Evolutionary conservation across 73 alveolate species (phyloP), one percentile per base, ranked within the genome.

Genomic region (Paramecium primaurelia): DNA sequence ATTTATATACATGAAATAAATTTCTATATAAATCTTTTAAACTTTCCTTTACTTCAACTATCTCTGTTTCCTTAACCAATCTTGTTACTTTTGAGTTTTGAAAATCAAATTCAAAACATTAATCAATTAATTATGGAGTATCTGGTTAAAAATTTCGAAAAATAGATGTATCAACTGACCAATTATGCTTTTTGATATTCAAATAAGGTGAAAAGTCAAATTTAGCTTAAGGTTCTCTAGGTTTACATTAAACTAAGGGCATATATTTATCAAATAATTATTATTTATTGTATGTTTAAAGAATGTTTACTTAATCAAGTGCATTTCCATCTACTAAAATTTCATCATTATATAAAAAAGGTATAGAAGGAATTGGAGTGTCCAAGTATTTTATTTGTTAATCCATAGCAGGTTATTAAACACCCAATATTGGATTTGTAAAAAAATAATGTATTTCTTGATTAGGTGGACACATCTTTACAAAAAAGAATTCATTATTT

Each of bases 391-490:
- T 49, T 9, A 80, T 80, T 4, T 30, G 51, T 80, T 80, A 80
- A 49, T 80, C 91, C 58, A 25, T 11, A 25, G 91, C 91, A 25
- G 51, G 44, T 32, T 34, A 25, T 80, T 45, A 49, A 25, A 80
- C 58, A 32, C 91, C 91, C 20, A 80, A 45, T 25, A 80, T 80
- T 2, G 91, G 91, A 80, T 80, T 80, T 25, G 91, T 45, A 28
- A 95, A 95, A 32, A 95, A 96, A 86, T 93, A 96, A 22, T 91
- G 88, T 58, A 86, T 94, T 20, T 92, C 77, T 5, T 34, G 36
- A 8, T 95, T 94, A 0, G 99, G 97, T 38, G 99, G 99, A 71
- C 96, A 94, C 97, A 96, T 96, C 64, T 98, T 92, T 83, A 93
- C 92, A 2, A 92, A 96, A 83, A 95, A 96, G 71, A 44, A 80